Conservation (phyloP, 768 basidiomycete species). For the Hydnum rufescens region DNA sequence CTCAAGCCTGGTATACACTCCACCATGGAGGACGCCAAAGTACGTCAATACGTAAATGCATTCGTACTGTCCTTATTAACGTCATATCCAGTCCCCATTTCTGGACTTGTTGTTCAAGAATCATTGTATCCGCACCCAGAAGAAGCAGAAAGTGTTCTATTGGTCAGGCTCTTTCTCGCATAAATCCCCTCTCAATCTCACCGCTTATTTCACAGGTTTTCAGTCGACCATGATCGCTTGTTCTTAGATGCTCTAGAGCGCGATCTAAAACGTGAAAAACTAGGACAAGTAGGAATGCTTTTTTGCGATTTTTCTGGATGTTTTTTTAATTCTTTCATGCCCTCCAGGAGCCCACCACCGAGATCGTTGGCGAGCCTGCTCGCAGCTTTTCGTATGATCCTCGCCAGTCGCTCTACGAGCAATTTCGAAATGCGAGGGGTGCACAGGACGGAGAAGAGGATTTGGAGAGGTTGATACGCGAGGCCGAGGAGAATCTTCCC, state of each 20-base stretch:
- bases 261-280: slow-evolving; percentile 88
- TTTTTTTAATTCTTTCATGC: background rate
- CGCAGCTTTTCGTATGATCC: slow-evolving; percentile 77
- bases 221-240: slow-evolving; percentile 88
- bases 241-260: slow-evolving; percentile 94
- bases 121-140: slow-evolving; percentile 92
- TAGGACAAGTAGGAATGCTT: slow-evolving; percentile 25
- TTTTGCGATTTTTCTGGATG: background rate
- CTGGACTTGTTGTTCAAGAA: slow-evolving; percentile 89
- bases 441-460: background rate
- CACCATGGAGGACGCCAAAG: slow-evolving; percentile 91
- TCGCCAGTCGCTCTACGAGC: slow-evolving; percentile 70
- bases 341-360: slow-evolving; percentile 58
- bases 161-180: slow-evolving; percentile 34
- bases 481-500: background rate
- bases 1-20: slow-evolving; percentile 88
- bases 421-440: slow-evolving; percentile 26
- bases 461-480: background rate
- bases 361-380: slow-evolving; percentile 59
- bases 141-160: slow-evolving; percentile 98
- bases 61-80: background rate
- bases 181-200: background rate
- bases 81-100: slow-evolving; percentile 51
- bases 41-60: slow-evolving; percentile 19
- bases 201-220: slow-evolving; percentile 42